These are phyloP conservation scores for Xylariaceae sp. DNA, from an alignment of 2,329 filamentous ascomycete genomes.

Conservation along the genomic window DNA sequence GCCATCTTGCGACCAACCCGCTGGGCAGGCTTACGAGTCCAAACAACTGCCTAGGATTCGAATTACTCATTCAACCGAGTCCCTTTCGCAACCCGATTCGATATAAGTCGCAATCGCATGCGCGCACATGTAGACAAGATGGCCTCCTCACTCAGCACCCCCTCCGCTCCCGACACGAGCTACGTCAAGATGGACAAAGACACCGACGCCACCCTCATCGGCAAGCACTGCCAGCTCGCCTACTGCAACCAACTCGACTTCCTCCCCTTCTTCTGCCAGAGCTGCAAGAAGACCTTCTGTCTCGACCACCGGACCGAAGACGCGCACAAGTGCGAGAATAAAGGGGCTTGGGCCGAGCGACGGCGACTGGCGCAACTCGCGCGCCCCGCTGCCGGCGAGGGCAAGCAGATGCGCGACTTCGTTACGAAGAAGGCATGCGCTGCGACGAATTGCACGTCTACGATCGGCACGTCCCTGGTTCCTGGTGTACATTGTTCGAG, in stretches of 20 bases:
- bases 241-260: constrained; percentile 97
- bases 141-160: constrained; percentile 44
- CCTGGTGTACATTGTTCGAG: constrained; percentile 65
- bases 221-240: constrained; percentile 82
- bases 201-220: constrained; percentile 75
- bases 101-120: constrained; percentile 10
- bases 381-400: constrained; percentile 49
- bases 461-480: constrained; percentile 62
- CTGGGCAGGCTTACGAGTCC: constrained; percentile 24
- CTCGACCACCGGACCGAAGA: constrained; percentile 88
- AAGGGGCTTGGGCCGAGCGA: constrained; percentile 58
- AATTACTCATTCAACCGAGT: neutral
- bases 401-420: constrained; percentile 49
- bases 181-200: constrained; percentile 68
- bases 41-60: constrained; percentile 17
- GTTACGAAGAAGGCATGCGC: constrained; percentile 64
- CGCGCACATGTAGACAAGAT: constrained; percentile 34
- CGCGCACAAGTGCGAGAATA: constrained; percentile 62
- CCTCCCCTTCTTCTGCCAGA: constrained; percentile 89
- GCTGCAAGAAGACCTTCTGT: constrained; percentile 79
- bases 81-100: neutral
- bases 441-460: constrained; percentile 60
- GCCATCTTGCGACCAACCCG: constrained; percentile 18
- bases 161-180: constrained; percentile 43
- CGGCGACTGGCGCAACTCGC: constrained; percentile 50